Evolutionary conservation across 331 rosid genomes (phyloP), one percentile per base, ranked within the genome.

Genomic region (Malus hybrid): DNA sequence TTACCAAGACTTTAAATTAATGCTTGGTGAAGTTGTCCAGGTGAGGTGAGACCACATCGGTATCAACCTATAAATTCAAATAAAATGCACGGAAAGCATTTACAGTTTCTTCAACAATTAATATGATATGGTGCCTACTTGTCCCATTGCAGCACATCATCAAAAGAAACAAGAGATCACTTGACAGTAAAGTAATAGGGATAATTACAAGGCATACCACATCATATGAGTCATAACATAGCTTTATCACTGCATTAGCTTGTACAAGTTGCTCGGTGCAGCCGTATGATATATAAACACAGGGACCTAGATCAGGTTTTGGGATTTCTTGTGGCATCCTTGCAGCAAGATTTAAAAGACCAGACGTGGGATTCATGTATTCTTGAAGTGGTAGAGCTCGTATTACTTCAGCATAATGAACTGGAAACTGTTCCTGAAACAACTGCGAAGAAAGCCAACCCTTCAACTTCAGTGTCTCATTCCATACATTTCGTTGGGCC

Each of bases 401-500:
- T 70, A 95, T 83, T 68, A 95, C 82, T 89, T 86, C 89, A 80
- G 87, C 86, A 82, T 83, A 92, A 75, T 95, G 98, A 86, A 82
- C 84, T 39, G 99, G 98, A 87, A 95, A 95, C 85, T 91, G 88
- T 83, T 92, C 94, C 82, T 88, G 86, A 89, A 95, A 90, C 76
- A 95, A 77, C 73, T 87, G 87, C 11, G 99, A 92, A 84, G 99
- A 89, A 71, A 95, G 87, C 91, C 91, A 87, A 68, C 99, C 97
- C 79, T 84, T 90, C 77, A 95, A 76, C 84, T 92, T 95, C 79
- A 92, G 85, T 79, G 80, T 81, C 85, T 92, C 96, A 61, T 81
- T 86, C 85, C 93, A 92, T 62, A 57, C 83, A 78, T 85, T 89
- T 76, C 75, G 89, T 74, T 61, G 88, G 28, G 92, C 77, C 53